Evolutionary conservation across 805 yeast genomes (phyloP), one percentile per base, ranked within the genome.

Genomic region (Ogataea methylovora): DNA sequence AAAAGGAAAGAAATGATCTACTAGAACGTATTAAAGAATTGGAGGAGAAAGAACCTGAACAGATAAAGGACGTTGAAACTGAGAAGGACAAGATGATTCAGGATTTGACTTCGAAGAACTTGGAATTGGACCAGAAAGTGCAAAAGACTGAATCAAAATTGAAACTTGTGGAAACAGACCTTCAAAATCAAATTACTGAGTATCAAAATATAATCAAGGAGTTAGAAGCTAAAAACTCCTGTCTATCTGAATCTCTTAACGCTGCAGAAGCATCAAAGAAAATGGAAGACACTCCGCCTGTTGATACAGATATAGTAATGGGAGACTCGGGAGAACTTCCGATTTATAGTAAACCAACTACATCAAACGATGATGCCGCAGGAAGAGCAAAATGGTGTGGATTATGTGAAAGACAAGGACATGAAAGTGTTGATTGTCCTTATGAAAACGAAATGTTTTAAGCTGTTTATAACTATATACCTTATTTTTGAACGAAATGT

Each of bases 301-400:
- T n/a, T n/a, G n/a, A n/a, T n/a, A n/a, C n/a, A n/a, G n/a, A n/a
- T n/a, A n/a, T n/a, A n/a, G n/a, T n/a, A n/a, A n/a, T n/a, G n/a
- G n/a, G n/a, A n/a, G n/a, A n/a, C n/a, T n/a, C n/a, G n/a, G n/a
- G n/a, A n/a, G 55, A 52, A 2, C 54, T 72, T 20, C 74, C 72
- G 21, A 63, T 77, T 1, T 75, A 71, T 37, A n/a, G n/a, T n/a
- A 54, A 59, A 26, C 82, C 85, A 0, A 60, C 62, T 4, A 52
- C 46, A 1, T 55, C 58, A 15, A 50, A 58, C 11, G 92, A 85
- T 52, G 82, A 88, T 1, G 67, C 87, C 0, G 76, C 75, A 2
- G 95, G 95, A 2, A 68, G 88, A 29, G 62, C 62, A 19, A 68
- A 74, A 41, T 90, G 96, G 95, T 90, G 98, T 61, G 95, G 94